Evolutionary conservation across 345 rosid species (phyloP).

Genomic region (Gossypium arboreum): DNA sequence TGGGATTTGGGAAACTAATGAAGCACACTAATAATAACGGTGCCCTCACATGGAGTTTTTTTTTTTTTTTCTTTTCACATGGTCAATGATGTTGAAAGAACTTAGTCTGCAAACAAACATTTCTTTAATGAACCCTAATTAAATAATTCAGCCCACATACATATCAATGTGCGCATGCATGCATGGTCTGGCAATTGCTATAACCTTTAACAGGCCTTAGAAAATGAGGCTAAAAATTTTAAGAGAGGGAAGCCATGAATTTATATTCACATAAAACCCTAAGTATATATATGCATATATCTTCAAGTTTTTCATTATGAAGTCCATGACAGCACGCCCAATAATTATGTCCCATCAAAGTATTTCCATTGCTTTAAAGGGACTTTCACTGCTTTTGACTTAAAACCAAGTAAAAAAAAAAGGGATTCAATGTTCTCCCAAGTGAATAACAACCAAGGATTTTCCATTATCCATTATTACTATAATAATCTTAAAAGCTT

Average conservation of each 20-base stretch:
- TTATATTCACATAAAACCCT: constrained; percentile 7
- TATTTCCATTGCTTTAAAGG: constrained; percentile 38
- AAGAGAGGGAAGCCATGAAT: neutral
- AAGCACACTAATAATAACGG: constrained; percentile 23
- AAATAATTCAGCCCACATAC: constrained; percentile 24
- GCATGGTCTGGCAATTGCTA: constrained; percentile 19
- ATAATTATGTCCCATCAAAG: constrained; percentile 39
- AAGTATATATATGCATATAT: neutral
- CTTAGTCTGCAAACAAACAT: constrained; percentile 24
- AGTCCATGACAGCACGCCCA: constrained; percentile 48
- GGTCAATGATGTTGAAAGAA: constrained; percentile 26
- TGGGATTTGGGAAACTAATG: constrained; percentile 22
- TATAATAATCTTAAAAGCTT: constrained; percentile 9
- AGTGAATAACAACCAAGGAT: constrained; percentile 25
- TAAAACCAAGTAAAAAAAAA: constrained; percentile 28
- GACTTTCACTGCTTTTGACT: constrained; percentile 33
- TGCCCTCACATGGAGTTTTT: constrained; percentile 25
- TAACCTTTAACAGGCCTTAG: constrained; percentile 9
- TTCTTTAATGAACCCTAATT: constrained; percentile 21
- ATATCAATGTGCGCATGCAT: constrained; percentile 26
- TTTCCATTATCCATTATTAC: constrained; percentile 19
- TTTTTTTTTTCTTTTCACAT: too few relatives aligned
- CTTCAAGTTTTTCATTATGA: constrained; percentile 21
- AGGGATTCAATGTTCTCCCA: constrained; percentile 14
- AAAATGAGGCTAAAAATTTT: neutral